Conservation (phyloP, 768 basidiomycete species). For the Lentinula boryana region DNA sequence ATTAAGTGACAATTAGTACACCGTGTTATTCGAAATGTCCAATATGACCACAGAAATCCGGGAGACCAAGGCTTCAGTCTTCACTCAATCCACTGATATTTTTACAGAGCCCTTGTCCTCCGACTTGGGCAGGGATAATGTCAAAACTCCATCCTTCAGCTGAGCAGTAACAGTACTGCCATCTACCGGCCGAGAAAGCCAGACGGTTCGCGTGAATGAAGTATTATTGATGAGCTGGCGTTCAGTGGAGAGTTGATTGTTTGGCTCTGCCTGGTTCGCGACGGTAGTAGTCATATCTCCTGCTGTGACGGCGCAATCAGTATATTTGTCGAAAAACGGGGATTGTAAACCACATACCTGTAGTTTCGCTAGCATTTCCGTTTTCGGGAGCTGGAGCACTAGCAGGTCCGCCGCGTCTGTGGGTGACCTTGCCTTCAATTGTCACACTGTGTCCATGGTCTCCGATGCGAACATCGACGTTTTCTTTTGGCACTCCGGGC, state of each 20-base stretch:
- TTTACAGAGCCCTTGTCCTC: conserved; percentile 41
- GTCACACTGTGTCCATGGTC: conserved; percentile 66
- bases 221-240: conserved; percentile 51
- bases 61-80: too few species aligned
- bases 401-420: conserved; percentile 16
- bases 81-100: conserved; percentile 1
- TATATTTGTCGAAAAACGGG: background rate
- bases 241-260: conserved; percentile 52
- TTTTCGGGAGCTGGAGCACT: conserved; percentile 13
- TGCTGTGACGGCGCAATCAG: background rate
- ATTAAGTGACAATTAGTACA: too few species aligned
- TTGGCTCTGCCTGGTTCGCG: conserved; percentile 16
- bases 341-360: conserved; percentile 19
- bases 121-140: conserved; percentile 51
- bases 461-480: conserved; percentile 64
- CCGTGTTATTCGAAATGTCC: too few species aligned
- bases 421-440: conserved; percentile 57
- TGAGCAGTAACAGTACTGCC: conserved; percentile 53
- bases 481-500: conserved; percentile 75
- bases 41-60: too few species aligned
- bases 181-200: conserved; percentile 63
- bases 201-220: conserved; percentile 63
- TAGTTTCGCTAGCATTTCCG: conserved; percentile 12
- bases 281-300: conserved; percentile 9
- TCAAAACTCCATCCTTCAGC: conserved; percentile 65